phyloP scores from a whole-genome alignment of 306 rosid species.

The Sicyos baderoa region DNA sequence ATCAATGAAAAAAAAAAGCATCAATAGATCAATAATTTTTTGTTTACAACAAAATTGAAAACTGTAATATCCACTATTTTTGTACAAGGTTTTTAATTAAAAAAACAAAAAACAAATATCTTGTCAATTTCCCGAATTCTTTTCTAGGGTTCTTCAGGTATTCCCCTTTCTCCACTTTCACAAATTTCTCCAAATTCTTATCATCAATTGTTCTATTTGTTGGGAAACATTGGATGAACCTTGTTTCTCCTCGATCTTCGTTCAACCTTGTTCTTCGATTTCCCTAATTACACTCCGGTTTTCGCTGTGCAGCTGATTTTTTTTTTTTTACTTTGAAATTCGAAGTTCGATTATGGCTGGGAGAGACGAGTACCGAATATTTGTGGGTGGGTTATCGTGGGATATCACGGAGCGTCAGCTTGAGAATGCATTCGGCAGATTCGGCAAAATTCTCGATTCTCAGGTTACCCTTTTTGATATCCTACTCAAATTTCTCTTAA shows the following conservation, averaged over 20 bases:
- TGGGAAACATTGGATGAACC: background rate
- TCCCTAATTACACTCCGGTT: background rate
- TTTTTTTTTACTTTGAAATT: background rate
- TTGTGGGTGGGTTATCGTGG: slow-evolving; percentile 90
- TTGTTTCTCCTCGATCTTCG: background rate
- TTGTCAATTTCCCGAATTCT: background rate
- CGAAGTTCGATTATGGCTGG: slow-evolving; percentile 46
- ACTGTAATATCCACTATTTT: too few species aligned
- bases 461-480: slow-evolving; percentile 44
- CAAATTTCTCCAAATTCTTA: background rate
- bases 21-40: too few species aligned
- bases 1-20: too few species aligned
- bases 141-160: slow-evolving; percentile 17
- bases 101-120: background rate
- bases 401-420: slow-evolving; percentile 89
- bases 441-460: slow-evolving; percentile 59
- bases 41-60: too few species aligned
- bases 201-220: background rate
- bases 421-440: slow-evolving; percentile 65
- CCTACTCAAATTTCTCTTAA: too few species aligned
- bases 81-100: background rate
- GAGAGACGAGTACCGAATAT: slow-evolving; percentile 80
- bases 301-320: too few species aligned
- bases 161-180: background rate
- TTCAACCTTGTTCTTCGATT: background rate